Percentiles rank a stretch among this genome's conserved stretches.
phyloP scores from a whole-genome alignment of 768 basidiomycete species.

The Leccinum uliginosum region DNA sequence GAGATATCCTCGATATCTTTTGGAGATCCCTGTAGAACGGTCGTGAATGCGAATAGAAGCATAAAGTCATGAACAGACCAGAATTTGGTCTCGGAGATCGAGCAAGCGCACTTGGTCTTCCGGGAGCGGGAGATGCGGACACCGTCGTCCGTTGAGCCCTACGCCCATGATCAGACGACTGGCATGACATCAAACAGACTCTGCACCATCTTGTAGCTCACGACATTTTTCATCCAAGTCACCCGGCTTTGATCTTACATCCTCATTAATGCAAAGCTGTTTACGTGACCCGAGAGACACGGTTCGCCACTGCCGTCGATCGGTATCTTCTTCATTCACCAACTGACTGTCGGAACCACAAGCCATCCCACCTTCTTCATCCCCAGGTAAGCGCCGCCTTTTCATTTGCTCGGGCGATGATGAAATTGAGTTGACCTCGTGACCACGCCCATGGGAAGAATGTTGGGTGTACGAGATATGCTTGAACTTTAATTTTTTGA shows the following conservation, averaged over 20 bases:
- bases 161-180: slow-evolving; percentile 2
- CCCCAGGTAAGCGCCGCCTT: slow-evolving; percentile 22
- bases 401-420: slow-evolving; percentile 5
- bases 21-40: slow-evolving; percentile 60
- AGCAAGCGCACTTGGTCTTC: slow-evolving; percentile 70
- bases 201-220: slow-evolving; percentile 65
- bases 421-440: background rate
- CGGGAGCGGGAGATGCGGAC: slow-evolving; percentile 67
- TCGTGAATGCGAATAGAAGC: background rate
- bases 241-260: slow-evolving; percentile 52
- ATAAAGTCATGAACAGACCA: slow-evolving; percentile 40
- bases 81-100: slow-evolving; percentile 82
- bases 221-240: slow-evolving; percentile 89
- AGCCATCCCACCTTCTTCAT: slow-evolving; percentile 9
- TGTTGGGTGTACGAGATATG: slow-evolving; percentile 17
- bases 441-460: slow-evolving; percentile 9
- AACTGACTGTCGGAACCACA: background rate
- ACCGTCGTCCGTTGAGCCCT: slow-evolving; percentile 68
- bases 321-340: slow-evolving; percentile 12
- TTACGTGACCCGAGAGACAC: slow-evolving; percentile 89
- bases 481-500: slow-evolving; percentile 63
- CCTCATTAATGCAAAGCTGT: slow-evolving; percentile 90
- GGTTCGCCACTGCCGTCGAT: slow-evolving; percentile 41
- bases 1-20: slow-evolving; percentile 96
- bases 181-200: background rate